Evolutionary conservation across 2,329 filamentous ascomycete genomes (phyloP), one percentile per base, ranked within the genome.

Genomic region (Neobulgaria alba): DNA sequence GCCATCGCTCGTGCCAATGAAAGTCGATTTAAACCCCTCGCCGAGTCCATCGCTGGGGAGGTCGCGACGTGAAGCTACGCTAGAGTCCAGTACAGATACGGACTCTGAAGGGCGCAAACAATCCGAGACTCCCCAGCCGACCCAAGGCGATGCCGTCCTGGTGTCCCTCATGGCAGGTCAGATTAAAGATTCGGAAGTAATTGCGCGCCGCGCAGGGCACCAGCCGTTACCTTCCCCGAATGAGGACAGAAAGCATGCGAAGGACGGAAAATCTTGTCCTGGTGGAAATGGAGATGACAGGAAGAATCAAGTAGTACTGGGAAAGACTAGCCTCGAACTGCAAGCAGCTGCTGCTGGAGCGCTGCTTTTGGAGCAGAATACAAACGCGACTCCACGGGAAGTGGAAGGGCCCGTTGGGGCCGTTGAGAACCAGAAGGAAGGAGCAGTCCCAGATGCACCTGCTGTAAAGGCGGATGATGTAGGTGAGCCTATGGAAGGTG

Each of bases 121-220:
- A 18, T 40, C 46, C 10, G 39, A 41, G 37, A 47, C 48, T 31
- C 33, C 44, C 2, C 52, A 48, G 18, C 41, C 73, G 31, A 75
- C 66, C 53, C 73, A 74, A 57, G 76, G 73, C 53, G 78, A 84
- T 71, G 75, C 69, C 52, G 77, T 85, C 49, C 69, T 90, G 60
- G 71, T 90, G 48, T 63, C 67, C 42, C 68, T 71, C 59, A 71
- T 89, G 66, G 75, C 67, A 52, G 74, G 68, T 56, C n/a, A n/a
- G n/a, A 76, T 78, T 55, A 77, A 77, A 56, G 68, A 68, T 50
- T 77, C 74, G 37, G 79, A 87, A 37, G n/a, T n/a, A n/a, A 73
- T 86, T 55, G 79, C 79, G 43, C 64, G 63, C 49, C 58, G 64
- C 55, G 81, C 76, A 42, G 72, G 69, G 48, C 63, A 65, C 47